Percentiles rank a stretch among this genome's conserved stretches.
phyloP scores from a whole-genome alignment of 768 basidiomycete species.

The Suillus americanus region DNA sequence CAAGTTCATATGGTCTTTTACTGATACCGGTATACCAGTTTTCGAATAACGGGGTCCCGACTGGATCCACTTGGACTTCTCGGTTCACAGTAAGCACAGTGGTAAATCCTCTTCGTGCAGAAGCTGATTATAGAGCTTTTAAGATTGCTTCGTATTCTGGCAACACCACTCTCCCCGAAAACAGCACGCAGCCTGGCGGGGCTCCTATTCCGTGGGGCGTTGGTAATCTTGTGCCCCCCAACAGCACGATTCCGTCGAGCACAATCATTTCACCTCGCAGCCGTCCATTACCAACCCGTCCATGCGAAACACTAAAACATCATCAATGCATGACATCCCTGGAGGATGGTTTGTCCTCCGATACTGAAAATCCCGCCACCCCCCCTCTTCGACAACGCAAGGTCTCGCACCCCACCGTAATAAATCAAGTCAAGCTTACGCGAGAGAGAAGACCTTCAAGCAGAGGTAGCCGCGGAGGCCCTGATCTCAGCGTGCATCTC shows the following conservation, averaged over 20 bases:
- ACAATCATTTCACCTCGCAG: background rate
- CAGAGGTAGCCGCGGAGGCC: conserved; percentile 3
- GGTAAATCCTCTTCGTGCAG: background rate
- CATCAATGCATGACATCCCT: background rate
- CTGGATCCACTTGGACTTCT: conserved; percentile 34
- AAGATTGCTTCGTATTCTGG: conserved; percentile 37
- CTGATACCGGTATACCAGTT: conserved; percentile 19
- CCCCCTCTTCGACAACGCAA: background rate
- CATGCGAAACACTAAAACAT: background rate
- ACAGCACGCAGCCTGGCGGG: conserved; percentile 35
- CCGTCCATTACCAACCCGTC: background rate
- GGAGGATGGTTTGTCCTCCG: background rate
- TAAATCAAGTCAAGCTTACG: background rate
- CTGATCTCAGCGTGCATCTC: background rate
- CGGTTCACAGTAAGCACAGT: conserved; percentile 35
- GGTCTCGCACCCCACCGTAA: background rate
- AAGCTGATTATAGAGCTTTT: background rate
- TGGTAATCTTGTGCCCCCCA: conserved; percentile 18
- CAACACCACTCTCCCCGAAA: conserved; percentile 22
- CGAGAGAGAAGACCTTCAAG: background rate
- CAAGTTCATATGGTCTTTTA: background rate
- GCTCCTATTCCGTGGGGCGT: conserved; percentile 38
- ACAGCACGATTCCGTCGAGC: background rate
- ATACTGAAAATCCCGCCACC: background rate
- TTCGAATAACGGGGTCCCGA: conserved; percentile 25